Evolutionary conservation across 2,329 filamentous ascomycete species (phyloP), one percentile per base, ranked within the genome.

Genomic region (Fusarium haematococcum): DNA sequence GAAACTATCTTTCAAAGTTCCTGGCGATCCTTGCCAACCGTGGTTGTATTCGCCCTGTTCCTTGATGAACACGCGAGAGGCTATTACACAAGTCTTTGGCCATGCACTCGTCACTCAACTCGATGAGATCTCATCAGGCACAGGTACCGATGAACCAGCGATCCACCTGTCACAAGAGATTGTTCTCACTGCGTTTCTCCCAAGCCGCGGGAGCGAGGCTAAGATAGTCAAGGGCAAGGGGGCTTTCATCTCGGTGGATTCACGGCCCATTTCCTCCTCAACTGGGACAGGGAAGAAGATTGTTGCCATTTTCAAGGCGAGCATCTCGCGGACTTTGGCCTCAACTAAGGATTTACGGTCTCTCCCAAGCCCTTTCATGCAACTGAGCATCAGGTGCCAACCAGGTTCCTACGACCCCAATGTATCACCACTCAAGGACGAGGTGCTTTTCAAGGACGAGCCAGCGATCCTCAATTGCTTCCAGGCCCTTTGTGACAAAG

Each of bases 361-460:
- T 11, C 74, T 85, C 25, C 86, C 85, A 20, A 87, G 89, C 60
- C 87, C 88, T 0, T 95, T 95, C 78, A 81, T 95, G 45, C 86
- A 86, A 45, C 81, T 95, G 41, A 88, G 91, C 66, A 90, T 95
- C 33, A 80, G 80, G 16, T 95, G 92, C 77, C 87, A 90, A 0
- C 79, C 84, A 1, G 86, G 87, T 32, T 91, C 86, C 67, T 95
- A 95, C 76, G 93, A 95, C 81, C 85, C 88, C 2, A 95, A 95
- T 74, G 82, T 95, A 7, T 91, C 94, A 69, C 89, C 93, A 5
- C 85, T 90, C 5, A 95, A 95, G 79, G 90, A 94, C 66, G 90
- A 94, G 75, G 87, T 95, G 2, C 77, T 94, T 1, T 95, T 95
- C 77, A 85, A 84, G 6, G 84, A 94, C 60, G 88, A 91, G 70